These are phyloP conservation scores for Hibiscus mutabilis DNA, from an alignment of 345 rosid genomes.

Conservation along the genomic window DNA sequence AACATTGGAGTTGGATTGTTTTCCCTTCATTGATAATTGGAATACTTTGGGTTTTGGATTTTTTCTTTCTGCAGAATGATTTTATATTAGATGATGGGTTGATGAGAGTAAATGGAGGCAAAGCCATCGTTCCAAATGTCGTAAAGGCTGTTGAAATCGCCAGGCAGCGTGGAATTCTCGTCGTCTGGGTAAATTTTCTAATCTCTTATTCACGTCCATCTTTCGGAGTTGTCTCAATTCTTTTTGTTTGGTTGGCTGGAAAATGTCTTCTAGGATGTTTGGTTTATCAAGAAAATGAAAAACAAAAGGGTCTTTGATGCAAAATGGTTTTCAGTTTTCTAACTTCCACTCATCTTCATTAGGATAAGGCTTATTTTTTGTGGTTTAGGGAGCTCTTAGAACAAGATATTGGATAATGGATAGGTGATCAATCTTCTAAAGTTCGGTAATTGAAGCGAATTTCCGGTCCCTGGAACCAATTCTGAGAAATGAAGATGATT, in stretches of 20 bases:
- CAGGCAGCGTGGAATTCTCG: slow-evolving; percentile 66
- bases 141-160: slow-evolving; percentile 24
- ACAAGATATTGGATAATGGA: too few relatives aligned
- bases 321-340: too few relatives aligned
- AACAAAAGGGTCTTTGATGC: neutral
- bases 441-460: too few relatives aligned
- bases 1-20: neutral
- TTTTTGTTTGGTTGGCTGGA: neutral
- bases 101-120: slow-evolving; percentile 54
- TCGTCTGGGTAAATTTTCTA: slow-evolving; percentile 56
- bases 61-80: slow-evolving; percentile 4
- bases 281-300: neutral
- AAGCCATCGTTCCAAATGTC: slow-evolving; percentile 61
- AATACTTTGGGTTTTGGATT: neutral
- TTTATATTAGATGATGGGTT: slow-evolving; percentile 1
- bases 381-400: too few relatives aligned
- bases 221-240: too few relatives aligned
- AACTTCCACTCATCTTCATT: too few relatives aligned
- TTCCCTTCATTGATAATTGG: neutral
- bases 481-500: neutral
- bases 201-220: neutral
- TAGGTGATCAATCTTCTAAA: too few relatives aligned
- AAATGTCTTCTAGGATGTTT: neutral
- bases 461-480: neutral
- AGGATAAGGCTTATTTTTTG: too few relatives aligned